phyloP scores from a whole-genome alignment of 1,284 basidiomycete species.

The Leccinum subatratum region DNA sequence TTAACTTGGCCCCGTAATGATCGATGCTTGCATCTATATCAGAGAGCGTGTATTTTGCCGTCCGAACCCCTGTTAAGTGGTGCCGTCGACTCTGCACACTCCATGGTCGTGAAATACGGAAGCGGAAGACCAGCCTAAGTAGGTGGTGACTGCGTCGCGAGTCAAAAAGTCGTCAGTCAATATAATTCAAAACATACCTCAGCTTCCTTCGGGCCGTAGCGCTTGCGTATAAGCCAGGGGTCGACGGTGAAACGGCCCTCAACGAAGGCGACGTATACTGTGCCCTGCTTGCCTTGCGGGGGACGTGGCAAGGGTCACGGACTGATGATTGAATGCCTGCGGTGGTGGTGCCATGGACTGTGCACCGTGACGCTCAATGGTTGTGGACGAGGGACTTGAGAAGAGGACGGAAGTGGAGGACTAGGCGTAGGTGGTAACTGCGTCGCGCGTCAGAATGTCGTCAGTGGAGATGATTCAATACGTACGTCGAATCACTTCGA shows the following conservation, averaged over 20 bases:
- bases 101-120: no score
- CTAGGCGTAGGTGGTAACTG: slow-evolving; percentile 42
- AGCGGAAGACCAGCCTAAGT: no score
- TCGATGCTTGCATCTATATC: not conserved
- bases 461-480: no score
- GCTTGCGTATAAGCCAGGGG: slow-evolving; percentile 13
- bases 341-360: slow-evolving; percentile 39
- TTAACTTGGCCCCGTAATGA: not conserved
- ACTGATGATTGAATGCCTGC: slow-evolving; percentile 39
- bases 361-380: slow-evolving; percentile 62
- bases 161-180: no score
- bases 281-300: slow-evolving; percentile 37
- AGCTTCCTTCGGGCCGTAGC: no score
- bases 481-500: not conserved
- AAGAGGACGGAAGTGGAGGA: slow-evolving; percentile 39
- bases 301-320: slow-evolving; percentile 33
- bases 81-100: no score
- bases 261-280: slow-evolving; percentile 41
- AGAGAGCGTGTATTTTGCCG: not conserved
- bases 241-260: slow-evolving; percentile 27
- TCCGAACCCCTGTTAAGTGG: not conserved
- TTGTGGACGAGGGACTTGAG: slow-evolving; percentile 47
- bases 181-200: no score
- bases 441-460: slow-evolving; percentile 30
- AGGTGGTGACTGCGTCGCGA: no score